Percentiles rank a stretch among this genome's conserved stretches.
Evolutionary conservation across 371 early-diverging fungal genomes (phyloP).

Genomic region (Lichtheimia hyalospora): DNA sequence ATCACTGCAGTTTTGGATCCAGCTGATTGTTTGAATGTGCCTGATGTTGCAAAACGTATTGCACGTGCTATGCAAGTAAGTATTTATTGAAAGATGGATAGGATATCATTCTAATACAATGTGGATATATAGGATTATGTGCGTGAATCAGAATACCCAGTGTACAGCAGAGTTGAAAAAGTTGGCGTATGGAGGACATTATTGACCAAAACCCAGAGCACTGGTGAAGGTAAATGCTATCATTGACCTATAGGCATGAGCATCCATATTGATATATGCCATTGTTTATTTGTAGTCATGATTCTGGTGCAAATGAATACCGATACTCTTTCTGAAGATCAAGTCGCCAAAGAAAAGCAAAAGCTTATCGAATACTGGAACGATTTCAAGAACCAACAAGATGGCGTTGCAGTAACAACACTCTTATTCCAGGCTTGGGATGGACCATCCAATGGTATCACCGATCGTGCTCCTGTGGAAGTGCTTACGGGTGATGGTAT

Average conservation of each 20-base stretch:
- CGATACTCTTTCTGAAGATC: constrained; percentile 36
- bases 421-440: constrained; percentile 58
- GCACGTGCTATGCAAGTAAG: constrained; percentile 50
- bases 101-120: too few relatives aligned
- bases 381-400: neutral
- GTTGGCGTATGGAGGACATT: constrained; percentile 71
- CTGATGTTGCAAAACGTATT: constrained; percentile 56
- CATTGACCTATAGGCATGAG: neutral
- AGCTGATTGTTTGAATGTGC: constrained; percentile 51
- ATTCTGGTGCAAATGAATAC: constrained; percentile 64
- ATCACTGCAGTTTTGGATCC: constrained; percentile 54
- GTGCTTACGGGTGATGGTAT: constrained; percentile 61
- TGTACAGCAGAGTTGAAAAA: constrained; percentile 62
- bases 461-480: constrained; percentile 47
- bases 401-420: constrained; percentile 40
- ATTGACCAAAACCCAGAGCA: constrained; percentile 57
- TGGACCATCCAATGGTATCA: constrained; percentile 61
- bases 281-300: constrained; percentile 44
- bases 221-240: constrained; percentile 22
- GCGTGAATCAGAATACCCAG: constrained; percentile 38
- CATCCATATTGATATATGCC: neutral
- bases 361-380: constrained; percentile 36
- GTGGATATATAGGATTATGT: constrained; percentile 40
- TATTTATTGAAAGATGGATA: too few relatives aligned
- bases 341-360: constrained; percentile 40